Percentiles rank a stretch among this genome's conserved stretches.
These are phyloP conservation scores for Colletotrichum truncatum DNA, from an alignment of 2,329 filamentous ascomycete species.

Conservation along the genomic window DNA sequence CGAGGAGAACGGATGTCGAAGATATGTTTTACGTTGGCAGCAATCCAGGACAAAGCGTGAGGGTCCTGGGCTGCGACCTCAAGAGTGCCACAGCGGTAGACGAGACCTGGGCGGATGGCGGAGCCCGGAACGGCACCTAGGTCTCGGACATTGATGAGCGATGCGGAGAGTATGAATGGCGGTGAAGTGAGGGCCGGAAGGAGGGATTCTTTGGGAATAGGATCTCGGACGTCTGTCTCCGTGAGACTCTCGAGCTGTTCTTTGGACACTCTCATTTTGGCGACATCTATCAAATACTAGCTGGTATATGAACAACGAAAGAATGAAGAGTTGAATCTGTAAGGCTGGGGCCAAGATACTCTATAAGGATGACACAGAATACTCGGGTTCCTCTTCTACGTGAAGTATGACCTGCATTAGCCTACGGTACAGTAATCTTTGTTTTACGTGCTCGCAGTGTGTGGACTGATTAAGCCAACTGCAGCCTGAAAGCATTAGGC, in stretches of 20 bases:
- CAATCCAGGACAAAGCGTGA: constrained; percentile 45
- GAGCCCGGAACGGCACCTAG: constrained; percentile 54
- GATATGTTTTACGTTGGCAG: constrained; percentile 49
- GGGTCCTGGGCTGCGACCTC: constrained; percentile 39
- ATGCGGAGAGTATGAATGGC: constrained; percentile 56
- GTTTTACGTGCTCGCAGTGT: too few species aligned
- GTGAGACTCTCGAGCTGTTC: constrained; percentile 40
- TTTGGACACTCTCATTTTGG: neutral
- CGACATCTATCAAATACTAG: too few species aligned
- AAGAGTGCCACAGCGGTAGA: constrained; percentile 58
- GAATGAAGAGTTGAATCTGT: too few species aligned
- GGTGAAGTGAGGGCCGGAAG: constrained; percentile 46
- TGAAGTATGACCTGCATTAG: neutral
- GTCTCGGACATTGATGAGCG: constrained; percentile 63
- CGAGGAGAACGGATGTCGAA: constrained; percentile 60
- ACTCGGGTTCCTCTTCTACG: too few species aligned
- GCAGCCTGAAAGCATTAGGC: too few species aligned
- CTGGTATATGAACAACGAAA: neutral
- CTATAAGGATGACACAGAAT: too few species aligned
- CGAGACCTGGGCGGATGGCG: constrained; percentile 49
- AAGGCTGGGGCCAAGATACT: too few species aligned
- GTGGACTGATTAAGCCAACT: too few species aligned
- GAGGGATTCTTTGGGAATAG: constrained; percentile 48
- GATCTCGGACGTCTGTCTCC: constrained; percentile 49
- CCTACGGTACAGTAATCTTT: neutral